Conservation (phyloP, 352 stramenopile genomes). For the Globisporangium orthogonon region DNA sequence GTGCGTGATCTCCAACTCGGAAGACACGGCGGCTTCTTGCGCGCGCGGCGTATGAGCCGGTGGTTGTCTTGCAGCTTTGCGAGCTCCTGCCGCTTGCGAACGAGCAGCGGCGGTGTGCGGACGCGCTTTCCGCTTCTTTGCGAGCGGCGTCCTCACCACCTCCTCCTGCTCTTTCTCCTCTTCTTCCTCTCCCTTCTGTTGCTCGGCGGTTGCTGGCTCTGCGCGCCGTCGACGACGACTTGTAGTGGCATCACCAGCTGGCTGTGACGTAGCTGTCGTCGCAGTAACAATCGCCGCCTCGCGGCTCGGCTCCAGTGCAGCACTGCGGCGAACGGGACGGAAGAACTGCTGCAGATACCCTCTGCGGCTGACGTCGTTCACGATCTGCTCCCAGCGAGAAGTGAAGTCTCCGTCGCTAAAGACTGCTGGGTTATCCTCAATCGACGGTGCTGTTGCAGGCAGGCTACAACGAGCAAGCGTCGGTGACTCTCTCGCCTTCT, state of each 20-base stretch:
- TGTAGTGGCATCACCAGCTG: neutral
- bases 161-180: slow-evolving; percentile 2
- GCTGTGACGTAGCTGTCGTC: neutral
- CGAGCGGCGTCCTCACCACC: neutral
- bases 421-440: neutral
- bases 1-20: slow-evolving; percentile 19
- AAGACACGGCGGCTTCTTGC: slow-evolving; percentile 8
- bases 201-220: neutral
- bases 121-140: slow-evolving; percentile 9
- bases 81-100: neutral
- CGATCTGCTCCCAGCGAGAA: slow-evolving; percentile 9
- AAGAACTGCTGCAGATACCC: slow-evolving; percentile 9
- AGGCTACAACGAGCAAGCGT: neutral
- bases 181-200: neutral
- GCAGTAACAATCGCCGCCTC: neutral
- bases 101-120: neutral
- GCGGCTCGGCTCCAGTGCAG: neutral
- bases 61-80: neutral
- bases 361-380: slow-evolving; percentile 2
- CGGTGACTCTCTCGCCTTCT: neutral
- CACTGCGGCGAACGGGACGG: neutral
- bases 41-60: neutral
- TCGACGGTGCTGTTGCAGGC: neutral
- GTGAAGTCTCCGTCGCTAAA: slow-evolving; percentile 4
- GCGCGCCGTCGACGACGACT: slow-evolving; percentile 4